These are phyloP conservation scores for Juglanconis sp. DNA, from an alignment of 2,329 filamentous ascomycete species.

Conservation along the genomic window DNA sequence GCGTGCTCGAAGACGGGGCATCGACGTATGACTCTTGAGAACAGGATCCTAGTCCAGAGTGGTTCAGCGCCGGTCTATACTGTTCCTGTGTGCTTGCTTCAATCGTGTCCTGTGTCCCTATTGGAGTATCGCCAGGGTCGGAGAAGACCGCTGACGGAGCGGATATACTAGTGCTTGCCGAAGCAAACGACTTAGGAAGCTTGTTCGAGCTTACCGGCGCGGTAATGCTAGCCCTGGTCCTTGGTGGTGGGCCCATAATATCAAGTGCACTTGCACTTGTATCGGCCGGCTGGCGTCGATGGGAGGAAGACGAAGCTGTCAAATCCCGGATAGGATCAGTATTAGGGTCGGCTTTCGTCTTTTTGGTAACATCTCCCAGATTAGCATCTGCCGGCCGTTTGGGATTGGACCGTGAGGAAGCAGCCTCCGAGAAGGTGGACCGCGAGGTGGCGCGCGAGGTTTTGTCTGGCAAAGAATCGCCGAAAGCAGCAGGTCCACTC, in stretches of 20 bases:
- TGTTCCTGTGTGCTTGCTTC: slow-evolving; percentile 24
- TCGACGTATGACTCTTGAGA: neutral
- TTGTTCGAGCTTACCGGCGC: slow-evolving; percentile 4
- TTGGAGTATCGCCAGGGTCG: slow-evolving; percentile 21
- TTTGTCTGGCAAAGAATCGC: neutral
- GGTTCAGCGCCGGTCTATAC: neutral
- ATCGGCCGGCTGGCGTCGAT: slow-evolving; percentile 11
- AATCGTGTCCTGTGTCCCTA: slow-evolving; percentile 32
- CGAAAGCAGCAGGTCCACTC: slow-evolving; percentile 14
- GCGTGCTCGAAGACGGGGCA: neutral
- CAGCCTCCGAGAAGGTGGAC: neutral
- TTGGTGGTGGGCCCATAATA: neutral
- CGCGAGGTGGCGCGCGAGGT: too few relatives aligned
- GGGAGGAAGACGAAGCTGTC: neutral
- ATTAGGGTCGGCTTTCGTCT: slow-evolving; percentile 1
- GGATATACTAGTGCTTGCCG: slow-evolving; percentile 30
- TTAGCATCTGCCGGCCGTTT: neutral
- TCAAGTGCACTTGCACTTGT: neutral
- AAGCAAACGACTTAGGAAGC: slow-evolving; percentile 25
- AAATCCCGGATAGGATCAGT: neutral
- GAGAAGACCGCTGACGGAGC: slow-evolving; percentile 35
- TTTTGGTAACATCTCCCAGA: slow-evolving; percentile 2
- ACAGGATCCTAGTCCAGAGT: neutral
- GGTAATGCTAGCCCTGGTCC: neutral
- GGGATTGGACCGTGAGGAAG: neutral